phyloP scores from a whole-genome alignment of 352 stramenopile species.

The Globisporangium echinulatum region DNA sequence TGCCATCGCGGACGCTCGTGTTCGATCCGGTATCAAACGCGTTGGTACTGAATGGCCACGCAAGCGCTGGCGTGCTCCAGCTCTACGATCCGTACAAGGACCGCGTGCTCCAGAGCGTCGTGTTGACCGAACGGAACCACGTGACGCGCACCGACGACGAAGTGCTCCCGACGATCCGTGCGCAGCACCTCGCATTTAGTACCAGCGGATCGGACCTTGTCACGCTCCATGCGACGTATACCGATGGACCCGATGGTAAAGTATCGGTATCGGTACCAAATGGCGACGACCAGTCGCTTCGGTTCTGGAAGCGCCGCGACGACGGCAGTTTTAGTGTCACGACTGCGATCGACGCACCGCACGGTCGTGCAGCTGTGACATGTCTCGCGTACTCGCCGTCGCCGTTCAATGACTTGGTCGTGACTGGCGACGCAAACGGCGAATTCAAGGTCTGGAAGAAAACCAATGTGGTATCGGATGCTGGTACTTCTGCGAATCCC shows the following conservation, averaged over 20 bases:
- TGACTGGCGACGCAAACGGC: slow-evolving; percentile 56
- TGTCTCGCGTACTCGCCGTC: slow-evolving; percentile 49
- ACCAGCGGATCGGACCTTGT: slow-evolving; percentile 39
- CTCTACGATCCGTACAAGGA: slow-evolving; percentile 82
- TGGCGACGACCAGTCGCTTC: slow-evolving; percentile 52
- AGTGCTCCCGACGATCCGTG: slow-evolving; percentile 38
- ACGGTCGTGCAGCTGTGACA: slow-evolving; percentile 46
- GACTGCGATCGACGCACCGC: slow-evolving; percentile 75
- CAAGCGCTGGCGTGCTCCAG: slow-evolving; percentile 57
- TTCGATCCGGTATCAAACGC: slow-evolving; percentile 59
- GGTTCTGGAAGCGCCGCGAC: slow-evolving; percentile 72
- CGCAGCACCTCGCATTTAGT: slow-evolving; percentile 52
- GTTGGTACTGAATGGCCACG: slow-evolving; percentile 58
- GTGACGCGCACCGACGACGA: slow-evolving; percentile 76
- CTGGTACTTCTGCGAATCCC: neutral
- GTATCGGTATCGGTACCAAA: neutral
- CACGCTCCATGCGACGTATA: slow-evolving; percentile 42
- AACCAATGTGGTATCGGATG: slow-evolving; percentile 12
- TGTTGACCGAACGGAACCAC: slow-evolving; percentile 78
- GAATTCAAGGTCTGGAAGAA: slow-evolving; percentile 85
- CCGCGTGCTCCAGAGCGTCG: slow-evolving; percentile 59
- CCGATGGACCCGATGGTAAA: slow-evolving; percentile 11
- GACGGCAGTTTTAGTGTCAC: slow-evolving; percentile 76
- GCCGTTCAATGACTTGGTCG: slow-evolving; percentile 31
- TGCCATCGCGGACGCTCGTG: slow-evolving; percentile 46